Evolutionary conservation across 306 rosid species (phyloP), one percentile per base, ranked within the genome.

Genomic region (Nissolia schottii): DNA sequence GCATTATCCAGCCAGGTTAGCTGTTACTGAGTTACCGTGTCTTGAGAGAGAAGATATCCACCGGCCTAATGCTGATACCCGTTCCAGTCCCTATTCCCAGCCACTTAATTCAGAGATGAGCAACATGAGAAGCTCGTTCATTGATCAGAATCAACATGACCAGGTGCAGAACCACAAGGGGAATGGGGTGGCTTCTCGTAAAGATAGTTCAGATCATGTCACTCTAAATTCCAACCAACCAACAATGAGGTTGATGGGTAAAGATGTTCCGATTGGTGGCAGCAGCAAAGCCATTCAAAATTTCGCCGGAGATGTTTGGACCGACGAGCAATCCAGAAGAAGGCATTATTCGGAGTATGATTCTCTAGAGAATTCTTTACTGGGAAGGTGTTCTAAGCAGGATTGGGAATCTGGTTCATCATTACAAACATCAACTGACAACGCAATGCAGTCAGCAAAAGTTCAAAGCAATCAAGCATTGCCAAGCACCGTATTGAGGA

Each of bases 161-260:
- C 80, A 49, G 64, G 41, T 65, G 73, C 82, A 73, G 83, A 85
- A 79, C 70, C 85, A 69, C 69, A 76, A 67, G 45, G 72, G 57
- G 71, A 73, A 73, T 11, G 77, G 71, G 61, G 53, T 22, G 67
- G 32, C 67, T 81, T 77, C 82, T 69, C 73, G 73, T 15, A 81
- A 83, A 67, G 87, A 90, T 70, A 64, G 74, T 68, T 87, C 86
- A 31, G 81, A 80, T 81, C 79, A 66, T 72, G 37, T 38, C 70
- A 70, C 78, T 11, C 67, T 2, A 11, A 77, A 77, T 80, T 73
- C 87, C 70, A 67, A 76, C 78, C 99, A 86, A 61, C 93, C 90
- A 75, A 95, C 99, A 19, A 86, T 95, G 96, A 89, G 99, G 63
- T 83, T 95, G 85, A 95, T 95, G 99, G 99, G 99, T 24, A 95